Evolutionary conservation across 2,329 filamentous ascomycete genomes (phyloP), one percentile per base, ranked within the genome.

Genomic region (Trichoderma koningii): DNA sequence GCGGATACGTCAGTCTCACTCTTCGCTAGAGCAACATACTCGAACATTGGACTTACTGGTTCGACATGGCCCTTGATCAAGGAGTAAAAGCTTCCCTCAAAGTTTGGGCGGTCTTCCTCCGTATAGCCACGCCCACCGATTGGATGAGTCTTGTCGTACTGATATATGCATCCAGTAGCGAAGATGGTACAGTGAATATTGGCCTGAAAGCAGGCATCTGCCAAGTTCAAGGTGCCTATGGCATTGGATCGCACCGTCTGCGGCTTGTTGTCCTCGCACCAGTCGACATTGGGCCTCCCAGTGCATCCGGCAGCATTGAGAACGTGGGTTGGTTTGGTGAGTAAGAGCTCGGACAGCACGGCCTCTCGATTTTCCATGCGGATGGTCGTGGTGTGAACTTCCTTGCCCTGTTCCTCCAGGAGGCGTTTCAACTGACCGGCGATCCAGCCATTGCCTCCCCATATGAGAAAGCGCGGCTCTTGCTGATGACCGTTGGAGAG

Each of bases 191-290:
- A 80, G 74, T 90, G 87, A 62, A 90, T 81, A 68, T 81, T 81
- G 65, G 80, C 80, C 68, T 83, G 76, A 70, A 78, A 84, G 76
- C 87, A 89, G 74, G 79, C 81, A 72, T 89, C 86, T 41, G 86
- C 80, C 70, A 90, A 75, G 73, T 87, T 89, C 69, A 89, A 72
- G 42, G 86, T 85, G 62, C 87, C 87, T 53, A 89, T 83, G 63
- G 87, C 87, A 71, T 90, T 90, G 73, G 84, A 88, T 66, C 87
- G 82, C 72, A 89, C 83, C 7, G 87, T 90, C 63, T 85, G 83
- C 75, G 87, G 83, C 76, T 85, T 88, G 79, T 90, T 83, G 72
- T 88, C 85, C 77, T 90, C 88, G 71, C 87, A 89, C 87, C 87
- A 89, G 76, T 89, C 87, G 73, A 89, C 86, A 69, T 89, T 90